Evolutionary conservation across 805 yeast genomes (phyloP), one percentile per base, ranked within the genome.

Genomic region (Debaryomyces hansenii): DNA sequence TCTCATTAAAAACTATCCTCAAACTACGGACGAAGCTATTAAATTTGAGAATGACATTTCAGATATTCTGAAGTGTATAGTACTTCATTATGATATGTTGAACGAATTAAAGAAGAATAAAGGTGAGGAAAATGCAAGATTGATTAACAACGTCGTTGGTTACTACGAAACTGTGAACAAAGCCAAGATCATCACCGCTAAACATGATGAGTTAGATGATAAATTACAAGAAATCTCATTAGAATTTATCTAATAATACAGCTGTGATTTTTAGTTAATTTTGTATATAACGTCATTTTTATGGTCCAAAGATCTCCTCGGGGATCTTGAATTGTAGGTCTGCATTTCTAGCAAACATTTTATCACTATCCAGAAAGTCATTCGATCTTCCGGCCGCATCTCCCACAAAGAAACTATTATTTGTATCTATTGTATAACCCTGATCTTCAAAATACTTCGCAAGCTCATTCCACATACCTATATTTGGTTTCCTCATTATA

Each of bases 341-440:
- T 1, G 78, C 58, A 15, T 70, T 74, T 37, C 70, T 52, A 0
- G 98, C 97, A 72, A 91, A 91, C 45, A 49, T 60, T 51, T 61
- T 64, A 63, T 92, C 99, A 41, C 87, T 79, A 55, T 87, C 90
- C 72, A 94, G 87, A 60, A 85, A 87, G 63, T 92, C 98, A 0
- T 59, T 63, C 1, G 60, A 57, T 44, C 98, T 72, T 0, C 98
- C 99, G 5, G 97, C 98, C 0, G 98, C 98, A 69, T 92, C 99
- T 5, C 99, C 99, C n/a, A 90, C 91, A 62, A 68, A 94, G 44
- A 83, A 72, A 42, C 88, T 79, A 8, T 64, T 52, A 0, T 59
- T 66, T 41, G 60, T 41, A 54, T 82, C 83, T 2, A 83, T 54
- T 0, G 52, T 50, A 2, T 59, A 56, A 0, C 28, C 42, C 21